Percentiles rank a stretch among this genome's conserved stretches.
Evolutionary conservation across 1,284 basidiomycete genomes (phyloP).

Genomic region (Malassezia globosa): DNA sequence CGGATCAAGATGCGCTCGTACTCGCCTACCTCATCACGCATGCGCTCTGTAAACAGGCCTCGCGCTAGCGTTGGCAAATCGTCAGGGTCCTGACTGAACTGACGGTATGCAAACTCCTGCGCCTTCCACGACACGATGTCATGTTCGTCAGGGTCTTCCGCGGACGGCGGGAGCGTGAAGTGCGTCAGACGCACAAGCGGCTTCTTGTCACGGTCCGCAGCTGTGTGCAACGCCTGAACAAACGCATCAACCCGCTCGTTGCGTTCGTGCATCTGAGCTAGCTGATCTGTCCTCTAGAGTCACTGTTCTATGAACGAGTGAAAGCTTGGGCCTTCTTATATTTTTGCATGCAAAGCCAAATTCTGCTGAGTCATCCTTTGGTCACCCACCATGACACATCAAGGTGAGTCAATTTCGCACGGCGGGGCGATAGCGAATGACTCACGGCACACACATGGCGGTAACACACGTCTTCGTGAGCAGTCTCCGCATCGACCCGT

Average conservation of each 20-base stretch:
- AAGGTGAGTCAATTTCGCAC: too few species aligned
- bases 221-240: slow-evolving; percentile 20
- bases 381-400: too few species aligned
- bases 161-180: background rate
- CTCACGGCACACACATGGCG: too few species aligned
- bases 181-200: slow-evolving; percentile 25
- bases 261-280: background rate
- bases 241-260: slow-evolving; percentile 3
- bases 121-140: slow-evolving; percentile 38
- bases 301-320: background rate
- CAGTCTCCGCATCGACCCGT: too few species aligned
- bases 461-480: too few species aligned
- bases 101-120: slow-evolving; percentile 43
- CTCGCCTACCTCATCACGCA: slow-evolving; percentile 18
- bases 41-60: slow-evolving; percentile 37
- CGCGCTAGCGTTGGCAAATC: slow-evolving; percentile 42
- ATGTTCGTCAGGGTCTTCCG: slow-evolving; percentile 8
- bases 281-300: background rate
- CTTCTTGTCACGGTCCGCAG: slow-evolving; percentile 15
- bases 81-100: slow-evolving; percentile 24
- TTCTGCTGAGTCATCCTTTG: background rate
- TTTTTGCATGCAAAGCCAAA: too few species aligned
- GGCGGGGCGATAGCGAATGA: too few species aligned
- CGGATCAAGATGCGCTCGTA: slow-evolving; percentile 67
- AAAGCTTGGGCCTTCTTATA: too few species aligned